These are phyloP conservation scores for Gymnopilus junonius DNA, from an alignment of 768 basidiomycete genomes.

Conservation along the genomic window DNA sequence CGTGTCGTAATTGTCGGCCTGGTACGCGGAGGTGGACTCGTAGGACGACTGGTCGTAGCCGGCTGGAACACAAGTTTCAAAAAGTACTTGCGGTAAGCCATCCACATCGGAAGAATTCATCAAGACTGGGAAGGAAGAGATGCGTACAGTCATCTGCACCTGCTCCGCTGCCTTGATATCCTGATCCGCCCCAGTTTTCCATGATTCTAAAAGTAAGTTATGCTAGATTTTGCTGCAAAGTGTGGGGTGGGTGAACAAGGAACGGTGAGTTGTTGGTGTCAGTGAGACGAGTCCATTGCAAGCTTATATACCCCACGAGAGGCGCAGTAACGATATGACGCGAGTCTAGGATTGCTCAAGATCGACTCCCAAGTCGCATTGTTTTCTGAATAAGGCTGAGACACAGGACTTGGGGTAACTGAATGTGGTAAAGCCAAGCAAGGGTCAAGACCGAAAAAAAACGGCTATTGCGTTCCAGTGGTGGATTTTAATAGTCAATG, in stretches of 20 bases:
- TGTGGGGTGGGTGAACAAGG: neutral
- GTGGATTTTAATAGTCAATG: no score
- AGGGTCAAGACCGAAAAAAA: no score
- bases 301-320: neutral
- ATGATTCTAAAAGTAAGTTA: neutral
- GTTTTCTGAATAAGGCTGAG: neutral
- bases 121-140: neutral
- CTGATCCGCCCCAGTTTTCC: constrained; percentile 7
- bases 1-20: neutral
- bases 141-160: constrained; percentile 8
- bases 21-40: neutral
- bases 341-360: neutral
- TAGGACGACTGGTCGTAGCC: neutral
- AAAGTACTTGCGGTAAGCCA: neutral
- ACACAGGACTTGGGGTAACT: neutral
- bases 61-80: neutral
- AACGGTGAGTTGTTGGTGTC: neutral
- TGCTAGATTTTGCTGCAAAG: neutral
- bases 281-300: neutral
- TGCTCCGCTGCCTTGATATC: constrained; percentile 7
- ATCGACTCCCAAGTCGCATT: neutral
- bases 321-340: neutral
- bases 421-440: neutral
- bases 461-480: no score
- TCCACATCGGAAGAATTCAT: neutral